Evolutionary conservation across 2,329 filamentous ascomycete species (phyloP), one percentile per base, ranked within the genome.

Genomic region (Neofusicoccum sp.): DNA sequence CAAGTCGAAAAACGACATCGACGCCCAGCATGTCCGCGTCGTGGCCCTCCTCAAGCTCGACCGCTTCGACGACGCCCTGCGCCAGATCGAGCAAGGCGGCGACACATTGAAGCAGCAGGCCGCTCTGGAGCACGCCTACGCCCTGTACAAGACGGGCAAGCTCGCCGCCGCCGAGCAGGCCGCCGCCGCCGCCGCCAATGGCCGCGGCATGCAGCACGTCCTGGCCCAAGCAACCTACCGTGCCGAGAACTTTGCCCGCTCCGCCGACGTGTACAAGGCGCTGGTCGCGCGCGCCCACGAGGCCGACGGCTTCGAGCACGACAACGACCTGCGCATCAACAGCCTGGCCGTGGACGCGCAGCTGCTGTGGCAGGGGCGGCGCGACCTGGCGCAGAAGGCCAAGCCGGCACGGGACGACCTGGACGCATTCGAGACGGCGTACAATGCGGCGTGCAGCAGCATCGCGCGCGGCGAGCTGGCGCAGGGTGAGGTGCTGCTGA

Each of bases 21-120:
- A 84, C 41, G 87, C 88, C 58, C 86, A 88, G 38, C 87, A 88
- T 71, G 88, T 86, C 36, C 87, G 88, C 63, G 82, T 89, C 12
- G 83, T 93, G 45, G 89, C 90, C 24, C 82, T 95, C 20, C 80
- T 95, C 64, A 91, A 92, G 72, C 84, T 95, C 67, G 91, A 95
- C 75, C 88, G 90, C 62, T 95, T 89, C 73, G 85, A 89, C 61
- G 90, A 95, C 73, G 89, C 89, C 47, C 78, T 91, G 49, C 85
- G 85, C 62, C 82, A 85, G 60, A 82, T 93, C 62, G 83, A 86
- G 62, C 84, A 86, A 36, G 86, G 81, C 16, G 86, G 86, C 51
- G 79, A 83, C 61, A 79, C 77, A 64, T 76, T 93, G 61, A 84
- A 87, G 70, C 78, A 83, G 40, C 76, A 76, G 61, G 90, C 87